These are phyloP conservation scores for Scleroderma citrinum DNA, from an alignment of 768 basidiomycete species.

Conservation along the genomic window DNA sequence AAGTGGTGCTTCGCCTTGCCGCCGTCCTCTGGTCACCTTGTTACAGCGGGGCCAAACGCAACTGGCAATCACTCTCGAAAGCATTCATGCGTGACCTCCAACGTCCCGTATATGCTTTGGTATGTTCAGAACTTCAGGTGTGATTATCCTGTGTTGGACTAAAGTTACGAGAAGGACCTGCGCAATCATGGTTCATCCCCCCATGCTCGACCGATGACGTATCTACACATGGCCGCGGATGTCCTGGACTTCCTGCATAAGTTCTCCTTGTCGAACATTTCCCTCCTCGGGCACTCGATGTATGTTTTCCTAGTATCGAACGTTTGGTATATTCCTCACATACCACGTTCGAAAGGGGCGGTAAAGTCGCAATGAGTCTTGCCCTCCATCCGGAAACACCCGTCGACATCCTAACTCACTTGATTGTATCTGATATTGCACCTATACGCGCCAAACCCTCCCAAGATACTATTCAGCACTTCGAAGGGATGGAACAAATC, in stretches of 20 bases:
- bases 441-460: conserved; percentile 57
- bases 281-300: conserved; percentile 90
- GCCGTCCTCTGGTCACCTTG: conserved; percentile 2
- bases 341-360: conserved; percentile 54
- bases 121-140: conserved; percentile 22
- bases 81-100: conserved; percentile 59
- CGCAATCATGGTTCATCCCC: conserved; percentile 88
- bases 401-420: conserved; percentile 38
- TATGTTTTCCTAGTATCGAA: conserved; percentile 30
- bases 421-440: conserved; percentile 79
- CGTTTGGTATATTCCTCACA: conserved; percentile 1
- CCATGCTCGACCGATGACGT: conserved; percentile 67
- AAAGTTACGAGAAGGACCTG: conserved; percentile 52
- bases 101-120: conserved; percentile 71
- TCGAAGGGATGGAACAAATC: conserved; percentile 69
- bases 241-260: conserved; percentile 59
- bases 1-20: conserved; percentile 15
- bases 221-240: conserved; percentile 75
- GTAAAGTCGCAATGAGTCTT: conserved; percentile 73
- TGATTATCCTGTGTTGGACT: not conserved
- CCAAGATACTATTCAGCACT: conserved; percentile 59
- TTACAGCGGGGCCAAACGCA: conserved; percentile 78
- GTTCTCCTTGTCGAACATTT: conserved; percentile 51
- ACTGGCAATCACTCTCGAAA: conserved; percentile 81
- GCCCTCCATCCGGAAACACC: conserved; percentile 46